Conservation (phyloP, 352 stramenopile species). For the Phytophthora boehmeriae region DNA sequence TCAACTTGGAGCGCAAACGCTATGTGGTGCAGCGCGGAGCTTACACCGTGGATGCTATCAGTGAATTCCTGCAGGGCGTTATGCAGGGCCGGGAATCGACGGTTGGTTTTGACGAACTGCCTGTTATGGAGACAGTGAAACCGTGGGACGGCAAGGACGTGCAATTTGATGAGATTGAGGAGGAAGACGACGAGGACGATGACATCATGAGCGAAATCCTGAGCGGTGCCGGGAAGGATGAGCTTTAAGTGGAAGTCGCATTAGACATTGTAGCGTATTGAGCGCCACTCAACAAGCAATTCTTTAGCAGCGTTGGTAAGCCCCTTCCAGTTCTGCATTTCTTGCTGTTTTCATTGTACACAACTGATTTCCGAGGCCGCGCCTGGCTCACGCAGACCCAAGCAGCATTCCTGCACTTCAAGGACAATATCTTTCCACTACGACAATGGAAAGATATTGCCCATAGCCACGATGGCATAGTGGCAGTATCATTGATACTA, state of each 20-base stretch:
- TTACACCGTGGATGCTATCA: slow-evolving; percentile 72
- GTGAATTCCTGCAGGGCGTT: slow-evolving; percentile 74
- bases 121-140: slow-evolving; percentile 63
- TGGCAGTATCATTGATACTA: too few species aligned
- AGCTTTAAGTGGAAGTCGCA: slow-evolving; percentile 57
- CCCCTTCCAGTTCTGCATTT: too few species aligned
- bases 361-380: background rate
- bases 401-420: background rate
- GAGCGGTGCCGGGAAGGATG: slow-evolving; percentile 68
- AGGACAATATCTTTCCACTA: background rate
- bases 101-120: slow-evolving; percentile 64
- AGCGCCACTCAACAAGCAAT: slow-evolving; percentile 16
- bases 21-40: slow-evolving; percentile 83
- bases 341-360: too few species aligned
- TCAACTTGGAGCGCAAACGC: slow-evolving; percentile 88
- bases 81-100: slow-evolving; percentile 75
- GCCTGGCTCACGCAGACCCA: too few species aligned
- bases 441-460: too few species aligned
- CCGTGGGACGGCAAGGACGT: slow-evolving; percentile 87
- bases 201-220: slow-evolving; percentile 90
- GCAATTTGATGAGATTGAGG: slow-evolving; percentile 70
- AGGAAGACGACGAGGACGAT: slow-evolving; percentile 85
- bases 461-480: too few species aligned
- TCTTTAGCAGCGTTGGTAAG: slow-evolving; percentile 9
- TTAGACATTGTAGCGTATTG: slow-evolving; percentile 16